Percentiles rank a stretch among this genome's conserved stretches.
phyloP scores from a whole-genome alignment of 2,329 filamentous ascomycete species.

The Diplodia corticola region DNA sequence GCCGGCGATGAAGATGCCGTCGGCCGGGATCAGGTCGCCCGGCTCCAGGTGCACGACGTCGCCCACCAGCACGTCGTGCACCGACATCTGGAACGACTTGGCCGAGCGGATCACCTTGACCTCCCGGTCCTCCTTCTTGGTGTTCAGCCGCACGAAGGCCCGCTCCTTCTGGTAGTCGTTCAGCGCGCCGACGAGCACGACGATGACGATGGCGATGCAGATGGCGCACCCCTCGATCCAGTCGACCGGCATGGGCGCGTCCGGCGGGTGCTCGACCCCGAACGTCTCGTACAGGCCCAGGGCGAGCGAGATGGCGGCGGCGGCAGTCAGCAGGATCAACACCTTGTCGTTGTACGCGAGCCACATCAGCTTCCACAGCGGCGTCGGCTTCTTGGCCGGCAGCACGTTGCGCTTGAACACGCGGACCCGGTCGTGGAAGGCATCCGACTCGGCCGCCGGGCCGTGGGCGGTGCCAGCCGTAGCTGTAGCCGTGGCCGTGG shows the following conservation, averaged over 20 bases:
- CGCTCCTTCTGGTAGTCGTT: slow-evolving; percentile 43
- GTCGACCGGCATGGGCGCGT: slow-evolving; percentile 32
- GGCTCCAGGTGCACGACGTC: slow-evolving; percentile 69
- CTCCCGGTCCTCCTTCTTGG: slow-evolving; percentile 39
- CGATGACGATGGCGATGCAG: slow-evolving; percentile 40
- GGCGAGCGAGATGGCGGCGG: slow-evolving; percentile 71
- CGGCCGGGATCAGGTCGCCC: slow-evolving; percentile 69
- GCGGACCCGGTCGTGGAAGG: slow-evolving; percentile 64
- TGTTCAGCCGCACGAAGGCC: slow-evolving; percentile 37
- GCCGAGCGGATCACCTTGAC: slow-evolving; percentile 60
- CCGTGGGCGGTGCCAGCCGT: slow-evolving; percentile 26
- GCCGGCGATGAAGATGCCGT: slow-evolving; percentile 68
- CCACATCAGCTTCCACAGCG: slow-evolving; percentile 71
- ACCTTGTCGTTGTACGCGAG: slow-evolving; percentile 83
- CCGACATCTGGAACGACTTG: slow-evolving; percentile 62
- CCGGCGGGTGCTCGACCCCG: slow-evolving; percentile 28
- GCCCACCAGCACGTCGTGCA: slow-evolving; percentile 68
- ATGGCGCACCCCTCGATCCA: slow-evolving; percentile 42
- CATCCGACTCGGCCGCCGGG: slow-evolving; percentile 18
- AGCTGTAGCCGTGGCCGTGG: slow-evolving; percentile 25
- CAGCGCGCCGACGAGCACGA: slow-evolving; percentile 39
- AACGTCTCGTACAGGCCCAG: slow-evolving; percentile 69
- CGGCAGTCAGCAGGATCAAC: slow-evolving; percentile 68
- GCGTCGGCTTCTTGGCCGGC: slow-evolving; percentile 69
- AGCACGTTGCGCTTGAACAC: slow-evolving; percentile 70